Evolutionary conservation across 164 flowering plant genomes (phyloP).

Genomic region (Umbilicus rupestris): DNA sequence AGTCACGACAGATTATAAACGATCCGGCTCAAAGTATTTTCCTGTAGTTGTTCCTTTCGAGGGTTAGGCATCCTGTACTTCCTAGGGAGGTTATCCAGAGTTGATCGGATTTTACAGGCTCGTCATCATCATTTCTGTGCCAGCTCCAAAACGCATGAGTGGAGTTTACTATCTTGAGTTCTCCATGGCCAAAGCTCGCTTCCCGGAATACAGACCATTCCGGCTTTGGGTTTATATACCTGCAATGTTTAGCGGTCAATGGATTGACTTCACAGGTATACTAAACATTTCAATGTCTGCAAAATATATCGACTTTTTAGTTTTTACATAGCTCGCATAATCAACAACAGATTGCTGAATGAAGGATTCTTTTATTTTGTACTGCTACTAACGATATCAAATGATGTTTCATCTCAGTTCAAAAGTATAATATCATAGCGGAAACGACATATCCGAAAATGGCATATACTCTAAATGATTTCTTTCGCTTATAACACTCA

Average conservation of each 20-base stretch:
- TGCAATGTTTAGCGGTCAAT: constrained; percentile 17
- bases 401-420: not conserved
- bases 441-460: too few species aligned
- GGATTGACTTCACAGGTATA: too few species aligned
- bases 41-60: constrained; percentile 28
- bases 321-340: not conserved
- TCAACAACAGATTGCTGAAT: not conserved
- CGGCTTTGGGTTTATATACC: constrained; percentile 63
- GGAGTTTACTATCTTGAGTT: constrained; percentile 62
- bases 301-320: too few species aligned
- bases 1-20: not conserved
- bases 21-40: constrained; percentile 25
- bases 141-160: constrained; percentile 87
- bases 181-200: constrained; percentile 98
- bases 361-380: too few species aligned
- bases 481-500: too few species aligned
- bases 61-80: constrained; percentile 45
- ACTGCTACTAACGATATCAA: too few species aligned
- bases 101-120: constrained; percentile 65
- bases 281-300: not conserved
- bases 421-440: too few species aligned
- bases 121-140: constrained; percentile 95
- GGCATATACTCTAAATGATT: too few species aligned
- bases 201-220: constrained; percentile 91
- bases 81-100: constrained; percentile 70